These are phyloP conservation scores for Agaricus subrufescens DNA, from an alignment of 768 basidiomycete species.

Conservation along the genomic window DNA sequence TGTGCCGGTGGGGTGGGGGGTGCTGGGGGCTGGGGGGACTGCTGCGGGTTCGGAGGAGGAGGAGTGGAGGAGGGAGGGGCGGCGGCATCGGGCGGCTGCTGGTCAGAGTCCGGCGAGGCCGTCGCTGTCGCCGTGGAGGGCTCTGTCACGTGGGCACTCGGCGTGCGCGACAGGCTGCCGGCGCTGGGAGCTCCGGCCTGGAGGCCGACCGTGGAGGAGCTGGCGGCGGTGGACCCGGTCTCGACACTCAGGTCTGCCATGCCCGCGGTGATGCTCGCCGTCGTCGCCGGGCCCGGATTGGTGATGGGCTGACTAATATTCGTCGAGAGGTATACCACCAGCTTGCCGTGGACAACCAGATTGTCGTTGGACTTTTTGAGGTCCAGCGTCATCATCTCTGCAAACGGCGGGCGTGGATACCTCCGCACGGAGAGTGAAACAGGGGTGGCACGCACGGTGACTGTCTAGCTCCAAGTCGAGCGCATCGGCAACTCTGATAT, in stretches of 20 bases:
- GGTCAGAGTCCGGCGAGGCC: conserved; percentile 18
- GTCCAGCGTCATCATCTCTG: conserved; percentile 96
- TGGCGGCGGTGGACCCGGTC: conserved; percentile 48
- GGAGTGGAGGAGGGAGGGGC: conserved; percentile 18
- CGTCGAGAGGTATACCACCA: conserved; percentile 94
- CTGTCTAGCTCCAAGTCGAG: conserved; percentile 90
- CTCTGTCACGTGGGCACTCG: conserved; percentile 61
- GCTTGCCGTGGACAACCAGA: conserved; percentile 94
- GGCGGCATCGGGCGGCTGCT: conserved; percentile 14
- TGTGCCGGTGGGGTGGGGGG: conserved; percentile 30
- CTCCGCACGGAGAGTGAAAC: neutral
- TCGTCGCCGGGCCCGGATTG: conserved; percentile 78
- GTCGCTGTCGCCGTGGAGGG: conserved; percentile 16
- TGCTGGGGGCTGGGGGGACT: conserved; percentile 3
- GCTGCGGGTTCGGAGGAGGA: conserved; percentile 15
- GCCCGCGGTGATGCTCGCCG: conserved; percentile 52
- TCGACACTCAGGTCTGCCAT: conserved; percentile 59
- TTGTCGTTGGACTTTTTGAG: conserved; percentile 99
- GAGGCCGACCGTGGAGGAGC: conserved; percentile 46
- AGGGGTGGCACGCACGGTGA: conserved; percentile 63
- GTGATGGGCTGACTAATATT: conserved; percentile 81
- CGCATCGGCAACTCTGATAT: conserved; percentile 85
- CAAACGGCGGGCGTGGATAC: neutral
- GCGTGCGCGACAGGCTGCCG: conserved; percentile 49
- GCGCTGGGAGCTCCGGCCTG: conserved; percentile 32